phyloP scores from a whole-genome alignment of 495 filamentous ascomycete species.

The Patellaria atrata region DNA sequence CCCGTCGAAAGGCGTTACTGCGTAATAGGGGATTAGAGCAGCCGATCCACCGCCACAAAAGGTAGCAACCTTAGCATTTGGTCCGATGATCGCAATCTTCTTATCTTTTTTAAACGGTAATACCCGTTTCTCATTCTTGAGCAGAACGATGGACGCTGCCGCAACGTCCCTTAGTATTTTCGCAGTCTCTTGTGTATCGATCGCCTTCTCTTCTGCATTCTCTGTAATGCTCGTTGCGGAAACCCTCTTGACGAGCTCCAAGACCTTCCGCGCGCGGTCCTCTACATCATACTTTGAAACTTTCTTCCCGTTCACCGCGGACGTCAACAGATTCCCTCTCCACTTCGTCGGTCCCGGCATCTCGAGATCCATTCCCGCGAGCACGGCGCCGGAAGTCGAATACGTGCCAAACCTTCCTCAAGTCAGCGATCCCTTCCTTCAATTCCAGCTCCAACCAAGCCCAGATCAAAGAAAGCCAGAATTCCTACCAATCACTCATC shows the following conservation, averaged over 20 bases:
- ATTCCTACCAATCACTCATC: constrained; percentile 16
- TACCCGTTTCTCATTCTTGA: constrained; percentile 13
- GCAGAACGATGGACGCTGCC: constrained; percentile 10
- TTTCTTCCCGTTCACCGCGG: constrained; percentile 4
- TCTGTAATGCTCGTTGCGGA: constrained; percentile 8
- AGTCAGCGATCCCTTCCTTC: background rate
- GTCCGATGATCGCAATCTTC: constrained; percentile 59
- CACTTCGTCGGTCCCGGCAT: constrained; percentile 13
- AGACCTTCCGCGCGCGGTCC: constrained; percentile 9
- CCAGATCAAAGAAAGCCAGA: background rate
- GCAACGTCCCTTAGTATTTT: constrained; percentile 10
- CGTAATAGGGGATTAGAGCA: constrained; percentile 62
- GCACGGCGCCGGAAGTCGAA: constrained; percentile 8
- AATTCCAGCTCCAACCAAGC: background rate
- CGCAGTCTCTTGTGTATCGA: constrained; percentile 9
- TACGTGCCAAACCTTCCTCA: constrained; percentile 7
- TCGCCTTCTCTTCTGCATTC: constrained; percentile 8
- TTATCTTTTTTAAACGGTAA: constrained; percentile 21
- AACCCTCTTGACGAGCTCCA: constrained; percentile 10
- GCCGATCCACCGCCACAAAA: constrained; percentile 71
- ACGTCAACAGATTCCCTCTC: constrained; percentile 2
- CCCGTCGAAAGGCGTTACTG: constrained; percentile 50
- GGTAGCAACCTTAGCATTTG: constrained; percentile 60
- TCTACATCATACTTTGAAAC: constrained; percentile 5
- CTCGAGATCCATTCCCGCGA: constrained; percentile 14